Base-by-base conservation (phyloP, 2,329 filamentous ascomycete genomes). In the Aspergillus sergii region DNA sequence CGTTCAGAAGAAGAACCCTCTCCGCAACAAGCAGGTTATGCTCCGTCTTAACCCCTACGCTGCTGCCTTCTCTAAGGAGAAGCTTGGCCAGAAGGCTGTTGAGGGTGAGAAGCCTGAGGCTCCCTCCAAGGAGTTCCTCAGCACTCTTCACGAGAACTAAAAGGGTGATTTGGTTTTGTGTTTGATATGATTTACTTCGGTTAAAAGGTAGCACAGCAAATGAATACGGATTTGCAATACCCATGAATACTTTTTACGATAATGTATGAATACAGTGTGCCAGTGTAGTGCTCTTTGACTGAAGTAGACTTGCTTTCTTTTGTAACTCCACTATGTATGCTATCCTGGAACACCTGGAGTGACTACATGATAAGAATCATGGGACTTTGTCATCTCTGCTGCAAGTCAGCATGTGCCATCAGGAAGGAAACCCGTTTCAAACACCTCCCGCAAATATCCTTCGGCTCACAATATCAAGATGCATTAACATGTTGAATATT, bases 1-100 rank as follows among this genome's bases (percentile, higher is more conserved):
- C 78, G 93, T 97, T 73, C 94, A 97, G 89, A 99, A 99, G 93
- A 98, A 98, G 94, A 99, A 99, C 89, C 95, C 95, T 78, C 93
- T 99, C 74, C 88, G 87, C 85, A 99, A 99, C 91, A 96, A 93
- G 89, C 95, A 98, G 88, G 91, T 99, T 73, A 89, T 97, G 84
- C 91, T 99, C 80, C 91, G 95, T 78, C 91, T 99, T 82, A 99
- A 99, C 91, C 95, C 95, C 69, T 99, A 99, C 85, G 94, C 95
- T 74, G 86, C 90, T 75, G 89, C 92, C 68, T 99, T 96, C 85
- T 86, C 89, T 75, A 92, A 96, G 88, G 88, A 93, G 78, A 91
- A 93, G 84, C 82, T 95, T 64, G 92, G 92, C 72, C 86, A 90
- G 82, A 83, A 88, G 83, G 86, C 88, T 82, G 74, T 87, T 69